Evolutionary conservation across 495 filamentous ascomycete species (phyloP), one percentile per base, ranked within the genome.

Genomic region (Tuber indicum): DNA sequence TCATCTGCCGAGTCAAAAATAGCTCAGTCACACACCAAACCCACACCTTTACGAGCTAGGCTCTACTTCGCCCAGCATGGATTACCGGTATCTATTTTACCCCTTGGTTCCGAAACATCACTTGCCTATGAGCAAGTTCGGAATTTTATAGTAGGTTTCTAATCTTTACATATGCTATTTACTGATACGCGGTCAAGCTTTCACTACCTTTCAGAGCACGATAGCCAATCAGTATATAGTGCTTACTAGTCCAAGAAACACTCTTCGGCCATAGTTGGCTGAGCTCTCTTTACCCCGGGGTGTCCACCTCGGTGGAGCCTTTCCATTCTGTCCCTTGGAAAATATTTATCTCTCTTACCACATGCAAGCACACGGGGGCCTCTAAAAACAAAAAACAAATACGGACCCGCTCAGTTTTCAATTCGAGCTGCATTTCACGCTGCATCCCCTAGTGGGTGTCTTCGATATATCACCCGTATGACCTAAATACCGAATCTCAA

Each of bases 1-100:
- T 71, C 72, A 77, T 77, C 76, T 75, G 72, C 76, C 81, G 70
- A 58, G 62, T 76, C 78, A 69, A 77, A 74, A 79, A 81, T 77
- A 78, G 83, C 74, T 75, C 77, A 78, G 76, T 80, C 75, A 66
- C 72, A 76, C 52, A 47, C 79, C 72, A 19, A 49, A 72, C 76
- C 49, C 49, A 58, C 49, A 58, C 49, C 23, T 58, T n/a, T 58
- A 26, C 49, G 23, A 58, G 49, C 49, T 58, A 26, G 23, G 49
- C 49, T 58, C n/a, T 58, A 58, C 49, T 26, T 12, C 49, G 23
- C n/a, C 49, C 49, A 58, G 23, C 49, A 23, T 8, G 7, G 49
- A 26, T 58, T 26, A 26, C n/a, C 23, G 7, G 49, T 26, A n/a
- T 58, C 49, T 58, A 58, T 58, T n/a, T 58, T 58, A 41, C 49